Percentiles rank a stretch among this genome's conserved stretches.
Evolutionary conservation across 2,329 filamentous ascomycete species (phyloP).

Genomic region (Balansia obtecta): DNA sequence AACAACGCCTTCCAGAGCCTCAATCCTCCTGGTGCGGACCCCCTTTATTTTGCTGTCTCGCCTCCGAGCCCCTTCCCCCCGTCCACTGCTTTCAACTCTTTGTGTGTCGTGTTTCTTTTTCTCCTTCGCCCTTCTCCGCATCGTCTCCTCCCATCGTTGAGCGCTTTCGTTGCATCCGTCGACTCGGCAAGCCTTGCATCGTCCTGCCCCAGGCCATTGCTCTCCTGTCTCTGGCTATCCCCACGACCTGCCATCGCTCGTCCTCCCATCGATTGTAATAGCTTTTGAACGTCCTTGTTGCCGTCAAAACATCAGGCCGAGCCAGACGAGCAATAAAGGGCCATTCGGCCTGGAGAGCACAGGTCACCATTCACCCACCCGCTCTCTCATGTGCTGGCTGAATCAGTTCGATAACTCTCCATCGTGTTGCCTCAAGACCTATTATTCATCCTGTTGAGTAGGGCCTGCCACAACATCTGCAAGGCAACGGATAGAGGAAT

Average conservation of each 20-base stretch:
- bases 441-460: conserved; percentile 18
- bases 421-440: conserved; percentile 21
- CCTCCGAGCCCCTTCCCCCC: conserved; percentile 10
- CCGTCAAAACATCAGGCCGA: neutral
- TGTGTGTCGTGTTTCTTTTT: conserved; percentile 9
- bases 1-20: conserved; percentile 8
- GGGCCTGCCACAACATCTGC: neutral
- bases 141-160: conserved; percentile 8
- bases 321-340: neutral
- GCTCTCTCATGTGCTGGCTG: conserved; percentile 17
- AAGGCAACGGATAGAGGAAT: neutral
- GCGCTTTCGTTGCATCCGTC: conserved; percentile 14
- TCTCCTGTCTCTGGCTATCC: conserved; percentile 8
- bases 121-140: conserved; percentile 10
- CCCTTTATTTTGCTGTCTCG: conserved; percentile 20
- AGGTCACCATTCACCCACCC: conserved; percentile 6
- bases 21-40: conserved; percentile 11
- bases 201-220: conserved; percentile 11
- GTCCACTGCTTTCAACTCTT: conserved; percentile 3
- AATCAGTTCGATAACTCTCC: conserved; percentile 16
- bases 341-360: neutral
- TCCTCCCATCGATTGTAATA: conserved; percentile 17
- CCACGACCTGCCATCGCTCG: conserved; percentile 14
- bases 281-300: conserved; percentile 7
- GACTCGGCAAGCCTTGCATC: conserved; percentile 11